These are phyloP conservation scores for Aquanectria penicillioides DNA, from an alignment of 2,329 filamentous ascomycete species.

Conservation along the genomic window DNA sequence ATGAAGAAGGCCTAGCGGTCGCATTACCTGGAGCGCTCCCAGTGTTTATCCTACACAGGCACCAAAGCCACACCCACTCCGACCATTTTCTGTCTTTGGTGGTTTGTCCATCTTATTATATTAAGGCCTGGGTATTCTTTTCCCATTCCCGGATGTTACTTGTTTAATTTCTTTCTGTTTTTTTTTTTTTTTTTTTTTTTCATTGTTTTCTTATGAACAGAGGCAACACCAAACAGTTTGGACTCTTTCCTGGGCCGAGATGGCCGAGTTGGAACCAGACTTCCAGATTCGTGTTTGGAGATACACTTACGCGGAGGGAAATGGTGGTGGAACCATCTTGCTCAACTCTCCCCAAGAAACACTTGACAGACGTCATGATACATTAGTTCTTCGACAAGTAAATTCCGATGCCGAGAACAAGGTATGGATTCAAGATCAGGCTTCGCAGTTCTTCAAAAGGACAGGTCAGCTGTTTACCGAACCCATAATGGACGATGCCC, in stretches of 20 bases:
- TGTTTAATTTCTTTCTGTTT: not conserved
- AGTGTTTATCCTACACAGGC: no score
- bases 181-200: not conserved
- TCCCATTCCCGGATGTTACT: not conserved
- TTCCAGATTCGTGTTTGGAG: conserved; percentile 28
- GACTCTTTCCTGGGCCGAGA: not conserved
- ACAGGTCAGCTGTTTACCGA: not conserved
- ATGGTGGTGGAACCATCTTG: conserved; percentile 14
- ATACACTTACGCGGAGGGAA: conserved; percentile 22
- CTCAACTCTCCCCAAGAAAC: conserved; percentile 26
- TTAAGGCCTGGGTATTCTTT: not conserved
- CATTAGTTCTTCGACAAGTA: conserved; percentile 26
- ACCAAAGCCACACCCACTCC: no score
- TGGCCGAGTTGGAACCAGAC: conserved; percentile 26
- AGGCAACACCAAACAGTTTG: not conserved
- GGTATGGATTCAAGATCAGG: conserved; percentile 24
- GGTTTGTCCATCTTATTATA: not conserved
- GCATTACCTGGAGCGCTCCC: no score
- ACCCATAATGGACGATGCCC: conserved; percentile 27
- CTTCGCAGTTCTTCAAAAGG: conserved; percentile 16
- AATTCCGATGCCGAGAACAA: conserved; percentile 29
- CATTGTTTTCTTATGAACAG: not conserved
- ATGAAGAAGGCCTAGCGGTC: no score
- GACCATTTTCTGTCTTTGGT: no score
- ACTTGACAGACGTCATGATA: not conserved